Conservation (phyloP, 257 asterid genomes). For the Ilex asprella region DNA sequence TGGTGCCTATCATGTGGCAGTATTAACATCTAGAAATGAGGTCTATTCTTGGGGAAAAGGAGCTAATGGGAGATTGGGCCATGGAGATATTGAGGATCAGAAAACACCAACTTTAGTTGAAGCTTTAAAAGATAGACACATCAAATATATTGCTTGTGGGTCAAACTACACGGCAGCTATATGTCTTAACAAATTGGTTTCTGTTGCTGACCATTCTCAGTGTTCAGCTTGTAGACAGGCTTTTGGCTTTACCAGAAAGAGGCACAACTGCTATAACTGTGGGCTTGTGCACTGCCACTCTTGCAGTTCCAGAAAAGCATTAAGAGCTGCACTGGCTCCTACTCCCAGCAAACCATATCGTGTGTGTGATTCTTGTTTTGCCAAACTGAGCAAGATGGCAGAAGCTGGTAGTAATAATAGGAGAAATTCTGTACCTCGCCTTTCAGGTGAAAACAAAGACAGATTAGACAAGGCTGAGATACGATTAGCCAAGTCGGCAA, state of each 20-base stretch:
- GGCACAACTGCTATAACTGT: slow-evolving; percentile 90
- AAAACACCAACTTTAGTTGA: slow-evolving; percentile 76
- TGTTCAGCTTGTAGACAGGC: slow-evolving; percentile 89
- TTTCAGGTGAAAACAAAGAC: slow-evolving; percentile 81
- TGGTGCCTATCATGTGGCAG: slow-evolving; percentile 83
- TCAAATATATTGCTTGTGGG: slow-evolving; percentile 79
- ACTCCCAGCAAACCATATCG: slow-evolving; percentile 84
- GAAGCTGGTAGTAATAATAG: slow-evolving; percentile 61
- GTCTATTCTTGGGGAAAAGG: slow-evolving; percentile 96
- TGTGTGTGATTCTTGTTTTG: slow-evolving; percentile 83
- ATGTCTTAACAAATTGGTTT: slow-evolving; percentile 85
- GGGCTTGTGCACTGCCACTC: slow-evolving; percentile 93
- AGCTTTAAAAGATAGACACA: slow-evolving; percentile 73
- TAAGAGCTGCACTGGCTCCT: slow-evolving; percentile 82
- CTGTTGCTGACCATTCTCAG: slow-evolving; percentile 91
- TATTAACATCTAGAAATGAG: slow-evolving; percentile 71
- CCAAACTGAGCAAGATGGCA: slow-evolving; percentile 67
- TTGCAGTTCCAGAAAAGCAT: slow-evolving; percentile 79
- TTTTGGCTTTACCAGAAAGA: slow-evolving; percentile 87
- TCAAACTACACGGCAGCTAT: slow-evolving; percentile 77
- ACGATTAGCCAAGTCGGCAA: slow-evolving; percentile 53
- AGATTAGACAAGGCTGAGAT: slow-evolving; percentile 72
- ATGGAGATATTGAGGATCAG: slow-evolving; percentile 83
- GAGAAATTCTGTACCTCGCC: slow-evolving; percentile 67
- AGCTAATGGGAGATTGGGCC: slow-evolving; percentile 92